Conservation (phyloP, 331 rosid species). For the Rhamnella rubrinervis region DNA sequence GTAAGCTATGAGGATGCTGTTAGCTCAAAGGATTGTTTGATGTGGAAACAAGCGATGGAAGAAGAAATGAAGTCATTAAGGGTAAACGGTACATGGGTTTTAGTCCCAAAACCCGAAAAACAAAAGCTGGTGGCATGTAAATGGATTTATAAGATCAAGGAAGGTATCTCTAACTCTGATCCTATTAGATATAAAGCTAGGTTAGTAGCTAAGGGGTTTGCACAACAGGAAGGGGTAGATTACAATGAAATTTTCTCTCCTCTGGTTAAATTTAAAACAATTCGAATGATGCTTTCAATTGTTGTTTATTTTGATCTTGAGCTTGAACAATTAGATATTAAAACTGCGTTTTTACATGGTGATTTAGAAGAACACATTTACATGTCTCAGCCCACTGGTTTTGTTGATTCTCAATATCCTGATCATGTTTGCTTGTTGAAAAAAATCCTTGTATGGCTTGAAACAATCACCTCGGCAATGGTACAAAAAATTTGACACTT, state of each 20-base stretch:
- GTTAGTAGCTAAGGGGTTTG: neutral
- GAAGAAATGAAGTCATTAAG: neutral
- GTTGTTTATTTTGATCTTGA: neutral
- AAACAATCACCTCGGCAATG: neutral
- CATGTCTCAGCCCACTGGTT: neutral
- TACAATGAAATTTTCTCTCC: neutral
- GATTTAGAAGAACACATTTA: neutral
- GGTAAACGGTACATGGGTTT: neutral
- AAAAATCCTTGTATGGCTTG: no score
- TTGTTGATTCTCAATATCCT: no score
- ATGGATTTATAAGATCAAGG: neutral
- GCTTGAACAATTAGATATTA: neutral
- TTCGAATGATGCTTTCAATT: neutral
- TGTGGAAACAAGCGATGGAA: neutral
- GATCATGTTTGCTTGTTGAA: no score
- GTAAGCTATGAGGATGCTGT: no score
- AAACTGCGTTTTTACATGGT: neutral
- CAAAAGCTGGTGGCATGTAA: neutral
- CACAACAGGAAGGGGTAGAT: neutral
- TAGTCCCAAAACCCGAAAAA: neutral
- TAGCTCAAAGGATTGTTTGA: neutral
- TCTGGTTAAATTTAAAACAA: neutral
- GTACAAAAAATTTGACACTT: neutral
- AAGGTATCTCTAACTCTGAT: rapidly evolving
- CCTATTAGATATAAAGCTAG: neutral